Evolutionary conservation across 2,329 filamentous ascomycete species (phyloP), one percentile per base, ranked within the genome.

Genomic region (Cercospora sp.): DNA sequence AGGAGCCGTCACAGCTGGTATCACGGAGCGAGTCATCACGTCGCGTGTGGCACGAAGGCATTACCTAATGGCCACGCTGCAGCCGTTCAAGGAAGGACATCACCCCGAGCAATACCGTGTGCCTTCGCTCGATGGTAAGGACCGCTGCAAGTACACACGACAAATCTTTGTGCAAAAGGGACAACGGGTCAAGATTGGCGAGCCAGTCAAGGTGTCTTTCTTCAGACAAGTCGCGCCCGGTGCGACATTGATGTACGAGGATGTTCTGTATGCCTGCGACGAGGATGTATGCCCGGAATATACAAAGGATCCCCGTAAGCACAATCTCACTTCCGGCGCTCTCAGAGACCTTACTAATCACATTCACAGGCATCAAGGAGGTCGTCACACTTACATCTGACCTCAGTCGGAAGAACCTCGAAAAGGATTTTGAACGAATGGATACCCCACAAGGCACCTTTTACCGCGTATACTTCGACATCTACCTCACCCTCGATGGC

Each of bases 351-450:
- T 3, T 67, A 72, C 79, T 80, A 79, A 77, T 72, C 59, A 60
- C 16, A 65, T 42, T 30, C 69, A 71, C 73, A 97, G 94, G 94
- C 74, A 98, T 98, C 87, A 98, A 98, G 87, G 95, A 98, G 82
- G 93, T 98, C 66, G 95, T 98, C 72, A 99, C 95, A 1, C 89
- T 99, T 61, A 98, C 95, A 1, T 98, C 94, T 1, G 95, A 99
- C 79, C 86, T 99, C 66, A 97, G 94, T 60, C 91, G 94, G 75
- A 99, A 98, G 86, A 98, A 98, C 79, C 89, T 99, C 12, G 95
- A 99, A 81, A 98, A 97, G 82, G 95, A 99, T 80, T 99, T 99
- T 77, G 95, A 99, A 83, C 90, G 95, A 78, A 98, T 98, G 95
- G 95, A 98, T 79, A 98, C 95, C 1, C 94, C 95, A 5, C 94